Base-by-base conservation (phyloP, 2,329 filamentous ascomycete species). In the Paraphaeosphaeria sporulosa region DNA sequence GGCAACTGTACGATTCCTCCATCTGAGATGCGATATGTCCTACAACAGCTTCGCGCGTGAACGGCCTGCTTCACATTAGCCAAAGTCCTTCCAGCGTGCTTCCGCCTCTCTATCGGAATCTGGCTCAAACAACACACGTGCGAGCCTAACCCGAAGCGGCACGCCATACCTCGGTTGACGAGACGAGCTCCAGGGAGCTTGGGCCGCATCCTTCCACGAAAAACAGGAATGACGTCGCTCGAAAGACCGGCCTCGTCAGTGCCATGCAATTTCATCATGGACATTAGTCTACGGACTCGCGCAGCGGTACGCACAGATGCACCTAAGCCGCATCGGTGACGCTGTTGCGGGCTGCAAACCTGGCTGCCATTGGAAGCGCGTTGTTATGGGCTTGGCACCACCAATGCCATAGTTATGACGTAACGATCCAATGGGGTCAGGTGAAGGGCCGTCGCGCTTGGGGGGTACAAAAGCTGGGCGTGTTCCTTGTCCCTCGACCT, bases 251-350 rank as follows among this genome's bases (percentile, higher is more conserved):
- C 57, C 43, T 42, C 55, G 42, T 58, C 44, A 42, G 30, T 38
- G 42, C 56, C 48, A 55, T 63, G 58, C 52, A 62, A 66, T 64
- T 63, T 62, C 65, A 68, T 66, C 64, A 68, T 62, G 50, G 52
- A 43, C 57, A 60, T 17, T 43, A 52, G 3, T 27, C 3, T 27
- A 27, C 25, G 49, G 38, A 44, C 47, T 38, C 38, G 42, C 30
- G 27, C 27, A 34, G 13, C 25, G 47, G 30, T 36, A 19, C 51
- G 55, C 60, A 61, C 58, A 46, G 54, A 57, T 48, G 49, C 38
- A 38, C 32, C 56, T 52, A 42, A 63, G 58, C 63, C 61, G 27
- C 52, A 55, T 55, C 27, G 40, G 42, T 60, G 60, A 58, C 61
- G 57, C 9, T 21, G 30, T 36, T 27, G 51, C 23, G 23, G 43